Evolutionary conservation across 148 eudicot species (phyloP).

Genomic region (Heliamphora exappendiculata): DNA sequence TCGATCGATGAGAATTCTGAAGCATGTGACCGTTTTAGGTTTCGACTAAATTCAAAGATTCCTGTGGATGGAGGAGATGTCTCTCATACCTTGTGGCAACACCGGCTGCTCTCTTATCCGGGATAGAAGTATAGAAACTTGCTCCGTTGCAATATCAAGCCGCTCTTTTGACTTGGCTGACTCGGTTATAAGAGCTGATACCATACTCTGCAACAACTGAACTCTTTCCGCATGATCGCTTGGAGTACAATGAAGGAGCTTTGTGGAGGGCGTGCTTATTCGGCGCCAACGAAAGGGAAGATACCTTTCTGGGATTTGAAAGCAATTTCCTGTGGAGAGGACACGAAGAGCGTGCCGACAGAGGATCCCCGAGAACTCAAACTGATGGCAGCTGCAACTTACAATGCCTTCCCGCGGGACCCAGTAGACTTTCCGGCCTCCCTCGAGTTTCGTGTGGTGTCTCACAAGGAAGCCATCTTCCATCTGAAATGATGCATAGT

Average conservation of each 20-base stretch:
- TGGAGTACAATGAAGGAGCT: conserved; percentile 24
- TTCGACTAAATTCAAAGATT: conserved; percentile 2
- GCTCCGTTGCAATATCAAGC: conserved; percentile 69
- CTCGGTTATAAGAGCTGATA: conserved; percentile 60
- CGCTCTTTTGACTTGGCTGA: conserved; percentile 77
- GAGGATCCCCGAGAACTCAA: conserved; percentile 80
- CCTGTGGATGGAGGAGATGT: conserved; percentile 20
- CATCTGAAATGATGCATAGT: conserved; percentile 80
- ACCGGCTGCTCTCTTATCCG: conserved; percentile 65
- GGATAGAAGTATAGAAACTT: conserved; percentile 65
- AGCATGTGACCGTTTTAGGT: background rate
- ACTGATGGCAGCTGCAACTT: conserved; percentile 73
- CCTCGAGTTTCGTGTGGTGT: conserved; percentile 78
- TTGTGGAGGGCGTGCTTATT: conserved; percentile 36
- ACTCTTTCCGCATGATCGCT: conserved; percentile 54
- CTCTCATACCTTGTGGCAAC: conserved; percentile 39
- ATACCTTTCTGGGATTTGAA: conserved; percentile 85
- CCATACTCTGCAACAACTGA: conserved; percentile 65
- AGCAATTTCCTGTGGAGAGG: conserved; percentile 82
- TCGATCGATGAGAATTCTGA: background rate
- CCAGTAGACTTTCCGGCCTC: conserved; percentile 90
- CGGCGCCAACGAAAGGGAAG: conserved; percentile 85
- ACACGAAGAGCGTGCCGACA: conserved; percentile 91
- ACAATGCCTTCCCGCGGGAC: conserved; percentile 62
- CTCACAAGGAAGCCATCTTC: conserved; percentile 71